A percentile compares a stretch with the other conserved stretches of the same genome.
Conservation (phyloP, 1,139 yeast genomes). For the Debaryomycetaceae sp. region DNA sequence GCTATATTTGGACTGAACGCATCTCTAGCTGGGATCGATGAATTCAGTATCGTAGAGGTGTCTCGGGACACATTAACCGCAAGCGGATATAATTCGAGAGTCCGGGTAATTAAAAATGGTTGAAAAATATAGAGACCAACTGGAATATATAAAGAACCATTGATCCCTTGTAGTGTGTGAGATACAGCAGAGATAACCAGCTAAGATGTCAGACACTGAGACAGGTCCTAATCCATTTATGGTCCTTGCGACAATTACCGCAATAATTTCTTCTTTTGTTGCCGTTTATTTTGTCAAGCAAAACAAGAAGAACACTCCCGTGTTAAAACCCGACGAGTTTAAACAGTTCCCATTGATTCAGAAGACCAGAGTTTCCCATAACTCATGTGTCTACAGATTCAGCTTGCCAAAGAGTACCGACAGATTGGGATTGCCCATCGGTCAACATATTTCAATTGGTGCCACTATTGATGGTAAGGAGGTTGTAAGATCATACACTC, state of each 20-base stretch:
- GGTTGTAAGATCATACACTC: conserved; percentile 88
- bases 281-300: conserved; percentile 36
- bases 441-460: conserved; percentile 83
- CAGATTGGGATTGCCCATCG: conserved; percentile 86
- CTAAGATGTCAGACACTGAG: conserved; percentile 16
- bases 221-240: conserved; percentile 30
- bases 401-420: conserved; percentile 76
- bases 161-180: not conserved
- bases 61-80: not conserved
- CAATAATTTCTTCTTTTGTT: conserved; percentile 36
- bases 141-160: not conserved
- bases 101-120: not conserved
- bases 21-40: not conserved
- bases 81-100: not conserved
- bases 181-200: not conserved
- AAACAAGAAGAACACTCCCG: conserved; percentile 43
- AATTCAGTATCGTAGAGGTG: not conserved
- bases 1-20: not conserved
- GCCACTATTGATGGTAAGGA: conserved; percentile 71
- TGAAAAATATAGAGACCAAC: not conserved
- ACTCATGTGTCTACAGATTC: conserved; percentile 81
- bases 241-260: conserved; percentile 40
- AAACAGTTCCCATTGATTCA: conserved; percentile 80
- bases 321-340: conserved; percentile 63
- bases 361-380: conserved; percentile 75